Percentiles rank a stretch among this genome's conserved stretches.
These are phyloP conservation scores for Trichaptum fuscoviolaceum DNA, from an alignment of 768 basidiomycete genomes.

Conservation along the genomic window DNA sequence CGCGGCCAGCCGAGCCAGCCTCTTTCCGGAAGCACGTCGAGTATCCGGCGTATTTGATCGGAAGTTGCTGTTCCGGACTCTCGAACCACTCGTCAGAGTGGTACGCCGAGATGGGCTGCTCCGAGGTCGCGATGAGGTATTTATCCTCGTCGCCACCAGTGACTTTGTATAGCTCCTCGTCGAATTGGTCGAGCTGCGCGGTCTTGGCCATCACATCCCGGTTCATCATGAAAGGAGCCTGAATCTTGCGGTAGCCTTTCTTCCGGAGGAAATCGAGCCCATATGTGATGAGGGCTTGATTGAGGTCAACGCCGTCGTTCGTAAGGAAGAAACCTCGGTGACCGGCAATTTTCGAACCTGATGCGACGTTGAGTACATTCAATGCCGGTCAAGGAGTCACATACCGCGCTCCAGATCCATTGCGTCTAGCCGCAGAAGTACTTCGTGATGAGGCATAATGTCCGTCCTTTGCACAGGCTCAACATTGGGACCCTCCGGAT, in stretches of 20 bases:
- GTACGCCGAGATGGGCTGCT: conserved; percentile 96
- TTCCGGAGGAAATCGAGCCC: conserved; percentile 89
- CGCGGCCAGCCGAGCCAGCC: conserved; percentile 93
- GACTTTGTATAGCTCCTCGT: conserved; percentile 98
- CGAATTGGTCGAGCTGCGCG: conserved; percentile 96
- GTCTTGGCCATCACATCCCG: conserved; percentile 97
- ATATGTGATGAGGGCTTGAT: conserved; percentile 92
- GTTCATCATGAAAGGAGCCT: conserved; percentile 98
- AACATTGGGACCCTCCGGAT: conserved; percentile 69
- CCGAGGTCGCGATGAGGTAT: conserved; percentile 97
- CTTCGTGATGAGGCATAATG: conserved; percentile 97
- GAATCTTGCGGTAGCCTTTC: conserved; percentile 85
- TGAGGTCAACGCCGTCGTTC: conserved; percentile 93
- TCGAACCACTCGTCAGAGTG: conserved; percentile 99
- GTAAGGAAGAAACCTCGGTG: conserved; percentile 97
- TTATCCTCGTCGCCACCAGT: conserved; percentile 91
- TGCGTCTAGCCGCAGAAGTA: conserved; percentile 86
- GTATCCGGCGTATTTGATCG: conserved; percentile 82
- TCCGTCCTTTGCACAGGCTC: conserved; percentile 67
- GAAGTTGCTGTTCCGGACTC: conserved; percentile 86
- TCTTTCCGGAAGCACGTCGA: conserved; percentile 99
- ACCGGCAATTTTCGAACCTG: conserved; percentile 88
- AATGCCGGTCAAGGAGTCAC: conserved; percentile 13
- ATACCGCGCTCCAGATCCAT: conserved; percentile 96
- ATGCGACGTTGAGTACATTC: conserved; percentile 2